phyloP scores from a whole-genome alignment of 176 grass and related monocot genomes.

The sorghum (Sorghum bicolor) region Sorghum_bicolor_NCBIv3 NC_012875.2:55199001-55199500 shows the following conservation, averaged over 20 bases:
- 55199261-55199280: constrained; percentile 50
- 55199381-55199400: constrained; percentile 91
- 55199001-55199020: constrained; percentile 80
- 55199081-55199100: constrained; percentile 66
- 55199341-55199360: constrained; percentile 52
- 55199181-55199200: constrained; percentile 73
- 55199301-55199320: constrained; percentile 91
- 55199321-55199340: constrained; percentile 62
- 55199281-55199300: constrained; percentile 84
- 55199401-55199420: constrained; percentile 98
- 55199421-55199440: constrained; percentile 97
- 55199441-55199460: constrained; percentile 95
- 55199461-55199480: constrained; percentile 91
- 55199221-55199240: constrained; percentile 68
- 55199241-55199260: constrained; percentile 45
- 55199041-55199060: constrained; percentile 75
- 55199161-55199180: constrained; percentile 94
- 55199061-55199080: constrained; percentile 67
- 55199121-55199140: constrained; percentile 94
- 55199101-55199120: constrained; percentile 86
- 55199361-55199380: constrained; percentile 80
- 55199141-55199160: constrained; percentile 79
- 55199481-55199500: constrained; percentile 52
- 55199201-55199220: constrained; percentile 77
- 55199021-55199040: constrained; percentile 76